Conservation (phyloP, 2,329 filamentous ascomycete genomes). For the Penicillium freii region DNA sequence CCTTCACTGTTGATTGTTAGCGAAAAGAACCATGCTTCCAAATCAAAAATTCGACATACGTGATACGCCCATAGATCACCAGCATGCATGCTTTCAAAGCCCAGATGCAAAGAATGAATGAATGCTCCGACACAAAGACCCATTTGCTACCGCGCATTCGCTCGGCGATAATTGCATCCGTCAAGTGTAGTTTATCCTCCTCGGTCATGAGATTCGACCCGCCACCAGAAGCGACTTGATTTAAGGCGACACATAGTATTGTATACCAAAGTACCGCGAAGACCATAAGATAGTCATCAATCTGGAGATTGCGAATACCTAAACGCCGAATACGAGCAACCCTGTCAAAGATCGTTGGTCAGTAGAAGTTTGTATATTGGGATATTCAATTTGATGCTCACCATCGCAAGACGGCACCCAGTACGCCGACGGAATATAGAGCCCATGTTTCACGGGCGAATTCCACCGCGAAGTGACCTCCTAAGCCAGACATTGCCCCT, state of each 20-base stretch:
- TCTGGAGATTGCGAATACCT: constrained; percentile 52
- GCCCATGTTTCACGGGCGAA: constrained; percentile 43
- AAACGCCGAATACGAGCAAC: constrained; percentile 42
- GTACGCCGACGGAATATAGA: constrained; percentile 41
- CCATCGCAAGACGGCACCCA: constrained; percentile 40
- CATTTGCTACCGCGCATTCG: constrained; percentile 58
- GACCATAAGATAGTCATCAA: constrained; percentile 58
- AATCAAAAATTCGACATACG: constrained; percentile 28
- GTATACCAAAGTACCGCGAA: constrained; percentile 57
- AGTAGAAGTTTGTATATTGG: background rate
- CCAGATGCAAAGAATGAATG: constrained; percentile 58
- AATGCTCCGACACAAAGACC: constrained; percentile 61
- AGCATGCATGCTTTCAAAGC: constrained; percentile 54
- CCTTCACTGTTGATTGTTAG: constrained; percentile 28
- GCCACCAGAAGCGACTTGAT: constrained; percentile 54
- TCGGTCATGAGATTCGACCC: constrained; percentile 60
- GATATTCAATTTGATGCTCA: constrained; percentile 32
- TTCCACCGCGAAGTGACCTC: constrained; percentile 26
- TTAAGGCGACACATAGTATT: constrained; percentile 54
- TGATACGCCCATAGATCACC: constrained; percentile 54
- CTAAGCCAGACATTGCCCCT: constrained; percentile 30
- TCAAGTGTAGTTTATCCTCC: constrained; percentile 46
- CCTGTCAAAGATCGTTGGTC: constrained; percentile 21
- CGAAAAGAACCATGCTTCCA: background rate
- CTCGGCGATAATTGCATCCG: constrained; percentile 44